These are phyloP conservation scores for Seiridium cupressi DNA, from an alignment of 2,329 filamentous ascomycete species.

Conservation along the genomic window DNA sequence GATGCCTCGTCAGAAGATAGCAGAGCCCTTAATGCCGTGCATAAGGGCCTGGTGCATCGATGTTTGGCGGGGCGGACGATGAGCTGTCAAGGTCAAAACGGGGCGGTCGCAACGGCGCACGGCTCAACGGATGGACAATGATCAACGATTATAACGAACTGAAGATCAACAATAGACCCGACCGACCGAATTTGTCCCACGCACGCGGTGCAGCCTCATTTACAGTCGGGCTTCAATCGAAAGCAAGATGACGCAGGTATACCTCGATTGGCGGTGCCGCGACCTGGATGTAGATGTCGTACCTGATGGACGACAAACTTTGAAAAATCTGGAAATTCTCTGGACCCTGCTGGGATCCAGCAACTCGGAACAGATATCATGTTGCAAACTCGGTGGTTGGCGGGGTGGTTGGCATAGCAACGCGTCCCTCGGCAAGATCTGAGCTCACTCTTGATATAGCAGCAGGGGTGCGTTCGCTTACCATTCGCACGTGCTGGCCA, in stretches of 20 bases:
- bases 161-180: slow-evolving; percentile 2
- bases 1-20: neutral
- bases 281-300: neutral
- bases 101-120: neutral
- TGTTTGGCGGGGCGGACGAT: slow-evolving; percentile 7
- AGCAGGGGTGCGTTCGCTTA: neutral
- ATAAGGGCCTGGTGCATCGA: neutral
- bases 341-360: neutral
- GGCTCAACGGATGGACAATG: neutral
- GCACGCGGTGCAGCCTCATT: neutral
- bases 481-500: too few species aligned
- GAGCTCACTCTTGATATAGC: neutral
- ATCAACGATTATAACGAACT: neutral
- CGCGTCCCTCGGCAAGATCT: neutral
- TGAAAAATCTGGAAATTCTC: neutral
- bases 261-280: too few species aligned
- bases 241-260: neutral
- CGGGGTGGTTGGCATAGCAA: neutral
- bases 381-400: neutral
- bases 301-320: neutral
- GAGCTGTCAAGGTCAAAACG: neutral
- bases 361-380: neutral
- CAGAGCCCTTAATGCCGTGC: neutral
- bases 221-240: neutral
- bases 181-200: neutral